Base-by-base conservation (phyloP, 306 rosid genomes). In the Cucurbita ficifolia region DNA sequence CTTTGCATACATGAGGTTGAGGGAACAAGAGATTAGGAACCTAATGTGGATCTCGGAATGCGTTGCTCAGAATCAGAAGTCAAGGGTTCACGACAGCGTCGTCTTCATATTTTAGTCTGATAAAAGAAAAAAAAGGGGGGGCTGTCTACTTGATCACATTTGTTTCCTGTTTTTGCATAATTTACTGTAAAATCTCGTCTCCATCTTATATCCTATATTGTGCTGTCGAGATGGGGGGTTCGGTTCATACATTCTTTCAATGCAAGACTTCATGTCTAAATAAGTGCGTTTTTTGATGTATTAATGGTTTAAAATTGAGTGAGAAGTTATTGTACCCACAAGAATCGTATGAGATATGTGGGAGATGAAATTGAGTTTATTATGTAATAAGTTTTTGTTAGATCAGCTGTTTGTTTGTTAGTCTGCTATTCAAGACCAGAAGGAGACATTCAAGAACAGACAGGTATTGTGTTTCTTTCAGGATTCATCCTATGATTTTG, bases 11-110 rank as follows among this genome's bases (percentile, higher is more conserved):
- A 94, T 91, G 96, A 91, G 99, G 87, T 79, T 94, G 85, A 91
- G 96, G 84, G 97, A 91, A 85, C 96, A 94, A 81, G 97, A 94
- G 88, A 91, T 94, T 79, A 85, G 97, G 84, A 91, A 94, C 83
- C 75, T 94, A 45, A 94, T 91, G 97, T 91, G 99, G 99, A 91
- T 94, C 75, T 94, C 96, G 1, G 99, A 91, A 81, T 91, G 99
- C 10, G 99, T 94, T 17, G 99, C 97, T 49, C 97, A 94, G 90
- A 94, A 94, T 87, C 96, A 94, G 76, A 94, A 94, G 85, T 89
- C 97, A 61, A 85, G 97, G 80, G 97, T 94, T 85, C 99, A 91
- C 67, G 96, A 91, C 82, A 94, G 96, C 75, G 99, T 91, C 70
- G 97, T 94, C 81, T 87, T 91, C 90, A 91, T 91, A 76, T 94